Percentiles rank a stretch among this genome's conserved stretches.
These are phyloP conservation scores for Fusarium abutilonis DNA, from an alignment of 2,329 filamentous ascomycete species.

Conservation along the genomic window DNA sequence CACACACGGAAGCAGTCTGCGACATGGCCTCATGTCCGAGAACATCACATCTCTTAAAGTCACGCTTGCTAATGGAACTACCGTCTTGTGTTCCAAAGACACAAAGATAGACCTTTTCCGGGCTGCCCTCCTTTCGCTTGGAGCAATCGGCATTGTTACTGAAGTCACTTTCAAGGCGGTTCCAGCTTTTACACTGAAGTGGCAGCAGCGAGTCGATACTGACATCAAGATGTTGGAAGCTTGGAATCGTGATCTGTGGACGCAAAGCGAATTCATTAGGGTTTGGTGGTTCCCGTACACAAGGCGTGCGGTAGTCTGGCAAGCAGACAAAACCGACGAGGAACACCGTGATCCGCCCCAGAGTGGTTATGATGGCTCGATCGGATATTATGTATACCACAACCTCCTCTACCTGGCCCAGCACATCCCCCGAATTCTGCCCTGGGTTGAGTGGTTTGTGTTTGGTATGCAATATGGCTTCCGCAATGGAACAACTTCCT, in stretches of 20 bases:
- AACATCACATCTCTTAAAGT: conserved; percentile 79
- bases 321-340: conserved; percentile 79
- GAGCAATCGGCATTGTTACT: conserved; percentile 88
- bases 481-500: conserved; percentile 70
- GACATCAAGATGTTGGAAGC: conserved; percentile 73
- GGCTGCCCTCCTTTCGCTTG: conserved; percentile 86
- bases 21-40: conserved; percentile 85
- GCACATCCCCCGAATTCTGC: conserved; percentile 80
- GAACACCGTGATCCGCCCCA: conserved; percentile 66
- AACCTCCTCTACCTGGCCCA: conserved; percentile 85
- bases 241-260: conserved; percentile 84
- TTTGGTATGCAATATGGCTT: conserved; percentile 99
- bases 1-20: conserved; percentile 88
- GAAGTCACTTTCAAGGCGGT: conserved; percentile 87
- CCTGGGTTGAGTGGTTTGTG: conserved; percentile 94
- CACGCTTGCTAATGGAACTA: conserved; percentile 81
- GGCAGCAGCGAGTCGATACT: conserved; percentile 81
- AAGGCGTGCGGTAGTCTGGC: conserved; percentile 87
- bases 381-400: conserved; percentile 93
- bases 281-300: conserved; percentile 99
- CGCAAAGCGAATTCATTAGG: conserved; percentile 83
- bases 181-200: conserved; percentile 83
- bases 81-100: conserved; percentile 74
- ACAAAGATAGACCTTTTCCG: conserved; percentile 84
- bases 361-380: conserved; percentile 81